Percentiles rank a stretch among this genome's conserved stretches.
Conservation (phyloP, 352 stramenopile genomes). For the Globisporangium nodosum region DNA sequence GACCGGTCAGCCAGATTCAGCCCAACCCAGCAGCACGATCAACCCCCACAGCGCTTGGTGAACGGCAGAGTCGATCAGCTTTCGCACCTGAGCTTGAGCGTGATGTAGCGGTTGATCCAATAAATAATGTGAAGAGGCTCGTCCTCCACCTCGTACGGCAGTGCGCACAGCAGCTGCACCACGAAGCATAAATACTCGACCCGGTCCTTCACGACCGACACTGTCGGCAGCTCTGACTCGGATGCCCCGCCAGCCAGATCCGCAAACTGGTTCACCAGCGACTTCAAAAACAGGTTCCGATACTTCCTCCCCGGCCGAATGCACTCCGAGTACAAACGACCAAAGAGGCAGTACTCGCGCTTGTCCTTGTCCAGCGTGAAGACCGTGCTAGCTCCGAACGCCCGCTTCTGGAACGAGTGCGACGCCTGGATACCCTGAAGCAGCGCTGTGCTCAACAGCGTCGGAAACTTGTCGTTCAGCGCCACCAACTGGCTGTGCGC, state of each 20-base stretch:
- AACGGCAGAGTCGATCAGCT: too few species aligned
- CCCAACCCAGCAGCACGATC: not conserved
- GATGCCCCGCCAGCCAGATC: conserved; percentile 22
- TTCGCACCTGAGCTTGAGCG: conserved; percentile 73
- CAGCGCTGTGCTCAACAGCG: conserved; percentile 39
- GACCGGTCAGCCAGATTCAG: not conserved
- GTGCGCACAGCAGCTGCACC: conserved; percentile 50
- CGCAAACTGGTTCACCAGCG: conserved; percentile 66
- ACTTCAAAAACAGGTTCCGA: conserved; percentile 56
- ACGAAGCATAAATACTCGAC: conserved; percentile 79
- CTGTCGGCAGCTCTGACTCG: conserved; percentile 1
- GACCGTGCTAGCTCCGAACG: conserved; percentile 43
- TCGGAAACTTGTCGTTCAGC: conserved; percentile 55
- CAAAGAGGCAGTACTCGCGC: conserved; percentile 66
- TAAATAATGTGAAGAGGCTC: conserved; percentile 87
- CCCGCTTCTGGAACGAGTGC: conserved; percentile 58
- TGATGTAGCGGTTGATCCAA: conserved; percentile 76
- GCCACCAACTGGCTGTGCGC: conserved; percentile 60
- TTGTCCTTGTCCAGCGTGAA: conserved; percentile 61
- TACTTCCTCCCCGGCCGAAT: conserved; percentile 36
- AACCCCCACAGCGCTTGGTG: not conserved
- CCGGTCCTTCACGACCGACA: conserved; percentile 7
- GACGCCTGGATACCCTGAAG: conserved; percentile 62
- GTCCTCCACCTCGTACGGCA: conserved; percentile 80
- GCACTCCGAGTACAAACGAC: conserved; percentile 62